Conservation (phyloP, 192 early-diverging fungal species). For the Entrophospora sp. region DNA sequence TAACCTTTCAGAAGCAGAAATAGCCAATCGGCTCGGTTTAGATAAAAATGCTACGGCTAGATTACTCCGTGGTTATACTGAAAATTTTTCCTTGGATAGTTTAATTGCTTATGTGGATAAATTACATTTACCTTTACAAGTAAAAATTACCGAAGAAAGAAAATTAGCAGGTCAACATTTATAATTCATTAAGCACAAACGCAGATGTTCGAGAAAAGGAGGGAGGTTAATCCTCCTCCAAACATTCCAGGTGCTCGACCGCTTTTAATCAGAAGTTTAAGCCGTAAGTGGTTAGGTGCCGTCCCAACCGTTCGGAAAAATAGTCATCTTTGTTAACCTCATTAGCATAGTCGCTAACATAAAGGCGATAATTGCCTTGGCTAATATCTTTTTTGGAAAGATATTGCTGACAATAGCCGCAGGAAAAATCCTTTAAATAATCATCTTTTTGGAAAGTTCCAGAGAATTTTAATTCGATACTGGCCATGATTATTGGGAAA, state of each 20-base stretch:
- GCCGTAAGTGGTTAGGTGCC: background rate
- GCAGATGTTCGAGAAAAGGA: too few relatives aligned
- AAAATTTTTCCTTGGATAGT: too few relatives aligned
- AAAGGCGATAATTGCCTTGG: constrained; percentile 10
- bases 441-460: background rate
- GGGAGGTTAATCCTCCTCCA: too few relatives aligned
- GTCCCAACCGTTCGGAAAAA: background rate
- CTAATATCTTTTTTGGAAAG: background rate
- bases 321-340: background rate
- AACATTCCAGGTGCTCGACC: background rate
- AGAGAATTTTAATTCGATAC: constrained; percentile 12
- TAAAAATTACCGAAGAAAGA: too few relatives aligned
- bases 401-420: background rate
- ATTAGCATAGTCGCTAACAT: constrained; percentile 10
- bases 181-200: too few relatives aligned
- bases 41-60: too few relatives aligned
- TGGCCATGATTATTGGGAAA: constrained; percentile 19
- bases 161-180: too few relatives aligned
- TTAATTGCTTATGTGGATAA: too few relatives aligned
- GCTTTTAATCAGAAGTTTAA: background rate
- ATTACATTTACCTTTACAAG: too few relatives aligned
- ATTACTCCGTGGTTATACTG: too few relatives aligned
- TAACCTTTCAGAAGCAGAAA: too few relatives aligned
- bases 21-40: too few relatives aligned
- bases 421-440: constrained; percentile 13